A percentile compares a stretch with the other conserved stretches of the same genome.
These are phyloP conservation scores for Brettanomyces bruxellensis DNA, from an alignment of 805 yeast species.

Conservation along the genomic window DNA sequence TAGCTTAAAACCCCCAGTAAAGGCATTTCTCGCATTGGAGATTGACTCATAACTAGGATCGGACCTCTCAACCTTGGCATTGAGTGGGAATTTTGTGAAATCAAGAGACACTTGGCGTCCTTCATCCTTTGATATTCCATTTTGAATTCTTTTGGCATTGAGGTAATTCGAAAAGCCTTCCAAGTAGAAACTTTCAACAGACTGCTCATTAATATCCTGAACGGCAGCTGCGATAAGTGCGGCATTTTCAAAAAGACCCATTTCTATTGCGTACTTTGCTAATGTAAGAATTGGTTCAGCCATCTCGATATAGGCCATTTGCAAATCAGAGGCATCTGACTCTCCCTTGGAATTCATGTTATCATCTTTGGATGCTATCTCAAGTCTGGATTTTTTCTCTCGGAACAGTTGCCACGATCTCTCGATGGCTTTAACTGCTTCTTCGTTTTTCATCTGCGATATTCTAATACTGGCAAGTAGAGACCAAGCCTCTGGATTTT, in stretches of 20 bases:
- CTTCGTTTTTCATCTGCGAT: conserved; percentile 69
- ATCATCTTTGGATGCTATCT: conserved; percentile 26
- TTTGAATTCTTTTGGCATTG: conserved; percentile 29
- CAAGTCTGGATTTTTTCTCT: conserved; percentile 38
- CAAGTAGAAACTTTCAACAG: conserved; percentile 72
- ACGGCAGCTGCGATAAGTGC: conserved; percentile 54
- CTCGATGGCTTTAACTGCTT: conserved; percentile 59
- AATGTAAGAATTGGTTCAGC: conserved; percentile 68
- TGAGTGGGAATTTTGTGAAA: conserved; percentile 31
- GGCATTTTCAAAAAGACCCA: conserved; percentile 61
- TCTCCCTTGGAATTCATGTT: conserved; percentile 17
- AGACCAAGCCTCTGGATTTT: conserved; percentile 75
- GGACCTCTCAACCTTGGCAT: conserved; percentile 12
- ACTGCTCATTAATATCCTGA: conserved; percentile 76
- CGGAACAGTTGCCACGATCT: conserved; percentile 69
- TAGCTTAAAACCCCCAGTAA: conserved; percentile 27
- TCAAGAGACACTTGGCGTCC: conserved; percentile 24
- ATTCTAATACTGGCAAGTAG: conserved; percentile 80
- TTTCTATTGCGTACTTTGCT: conserved; percentile 68
- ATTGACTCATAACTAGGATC: conserved; percentile 25
- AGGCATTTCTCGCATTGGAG: conserved; percentile 33
- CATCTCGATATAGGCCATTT: conserved; percentile 51
- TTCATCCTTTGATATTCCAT: conserved; percentile 8
- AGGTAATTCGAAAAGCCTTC: conserved; percentile 70
- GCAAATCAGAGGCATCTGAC: conserved; percentile 32